These are phyloP conservation scores for Penicillium griseofulvum DNA, from an alignment of 2,329 filamentous ascomycete genomes.

Conservation along the genomic window DNA sequence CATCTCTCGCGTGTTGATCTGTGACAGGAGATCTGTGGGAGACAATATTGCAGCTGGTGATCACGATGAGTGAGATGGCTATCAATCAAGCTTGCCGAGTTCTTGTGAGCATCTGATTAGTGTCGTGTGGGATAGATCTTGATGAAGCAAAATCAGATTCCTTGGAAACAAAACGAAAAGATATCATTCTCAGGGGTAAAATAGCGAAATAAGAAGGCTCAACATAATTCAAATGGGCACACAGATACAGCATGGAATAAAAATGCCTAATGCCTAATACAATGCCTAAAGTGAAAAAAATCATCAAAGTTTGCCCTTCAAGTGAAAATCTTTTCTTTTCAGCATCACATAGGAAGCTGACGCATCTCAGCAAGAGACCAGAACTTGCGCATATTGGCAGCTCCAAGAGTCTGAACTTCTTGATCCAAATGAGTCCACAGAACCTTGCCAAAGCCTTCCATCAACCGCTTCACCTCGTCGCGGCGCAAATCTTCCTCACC, in stretches of 20 bases:
- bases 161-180: background rate
- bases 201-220: background rate
- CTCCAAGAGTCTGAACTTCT: constrained; percentile 73
- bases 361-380: constrained; percentile 76
- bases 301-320: background rate
- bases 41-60: background rate
- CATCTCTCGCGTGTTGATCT: background rate
- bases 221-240: background rate
- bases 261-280: too few species aligned
- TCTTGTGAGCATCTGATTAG: background rate
- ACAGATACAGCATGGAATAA: background rate
- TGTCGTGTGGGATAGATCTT: background rate
- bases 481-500: constrained; percentile 61
- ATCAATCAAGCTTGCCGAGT: background rate
- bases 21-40: background rate
- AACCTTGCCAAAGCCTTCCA: constrained; percentile 76
- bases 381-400: constrained; percentile 83
- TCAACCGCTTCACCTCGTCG: constrained; percentile 62
- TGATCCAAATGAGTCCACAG: constrained; percentile 81
- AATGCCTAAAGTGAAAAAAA: background rate
- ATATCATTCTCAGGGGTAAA: background rate
- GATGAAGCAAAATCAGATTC: background rate
- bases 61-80: background rate
- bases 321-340: background rate
- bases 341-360: constrained; percentile 61